Base-by-base conservation (phyloP, 495 filamentous ascomycete species). In the Penicillium malachiteum region DNA sequence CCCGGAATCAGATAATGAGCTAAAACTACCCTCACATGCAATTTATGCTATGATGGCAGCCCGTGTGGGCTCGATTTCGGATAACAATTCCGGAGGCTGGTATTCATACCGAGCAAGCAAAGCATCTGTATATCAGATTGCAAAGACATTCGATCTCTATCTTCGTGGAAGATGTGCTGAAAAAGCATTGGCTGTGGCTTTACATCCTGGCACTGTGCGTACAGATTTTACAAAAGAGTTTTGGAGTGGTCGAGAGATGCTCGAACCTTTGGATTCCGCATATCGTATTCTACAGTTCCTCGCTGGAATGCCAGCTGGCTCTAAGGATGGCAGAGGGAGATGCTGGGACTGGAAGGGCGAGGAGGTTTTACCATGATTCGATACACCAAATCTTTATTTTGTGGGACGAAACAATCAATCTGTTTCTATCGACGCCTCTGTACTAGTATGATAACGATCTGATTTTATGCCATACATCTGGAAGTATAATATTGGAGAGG, bases 151-250 rank as follows among this genome's bases (percentile, higher is more conserved):
- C 58, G 91, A 94, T 68, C 68, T 86, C n/a, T 79, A 87, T 62
- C 66, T 94, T 37, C 66, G 64, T 48, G 67, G 71, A 14, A 71
- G 72, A 12, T 77, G 79, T 40, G 83, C 77, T 1, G 78, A 79
- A 4, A 83, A 80, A 40, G 87, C 85, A 1, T 72, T 92, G 56
- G 80, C 80, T 0, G 71, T 96, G 5, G 80, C 77, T n/a, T 74
- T 93, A 67, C 90, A 95, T 73, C 91, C 90, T 5, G 90, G 91
- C 1, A 94, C 89, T 8, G 90, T 95, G 38, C 84, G 81, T 69
- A 92, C 89, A 42, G 85, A 79, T 11, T 72, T 95, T 60, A 90
- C 85, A 45, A 78, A 71, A 59, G 86, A 85, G 40, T 93, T 87
- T 64, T 92, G 87, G 89, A 77, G 63, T 62, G 63, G 75, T 40